These are phyloP conservation scores for Sporothrix brunneoviolacea DNA, from an alignment of 2,329 filamentous ascomycete genomes.

Conservation along the genomic window DNA sequence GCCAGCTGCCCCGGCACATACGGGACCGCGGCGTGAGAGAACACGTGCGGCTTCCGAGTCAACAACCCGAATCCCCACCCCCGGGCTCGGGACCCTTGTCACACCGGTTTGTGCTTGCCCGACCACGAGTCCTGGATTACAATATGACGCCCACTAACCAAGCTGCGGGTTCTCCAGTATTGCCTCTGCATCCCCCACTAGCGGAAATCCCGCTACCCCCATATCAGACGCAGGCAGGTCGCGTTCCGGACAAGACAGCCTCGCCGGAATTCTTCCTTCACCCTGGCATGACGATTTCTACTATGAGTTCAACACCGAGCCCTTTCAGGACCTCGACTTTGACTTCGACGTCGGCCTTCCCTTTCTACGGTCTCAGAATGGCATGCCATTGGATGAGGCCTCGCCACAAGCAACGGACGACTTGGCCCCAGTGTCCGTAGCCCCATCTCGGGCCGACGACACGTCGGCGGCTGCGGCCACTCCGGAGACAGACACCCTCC, in stretches of 20 bases:
- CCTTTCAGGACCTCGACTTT: not conserved
- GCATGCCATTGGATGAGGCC: too few relatives aligned
- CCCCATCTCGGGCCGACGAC: not conserved
- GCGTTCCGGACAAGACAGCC: not conserved
- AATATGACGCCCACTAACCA: too few relatives aligned
- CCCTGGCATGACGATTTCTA: conserved; percentile 7
- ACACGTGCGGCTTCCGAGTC: not conserved
- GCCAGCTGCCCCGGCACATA: not conserved
- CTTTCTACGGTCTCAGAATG: too few relatives aligned
- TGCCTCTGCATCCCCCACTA: not conserved
- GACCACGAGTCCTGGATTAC: too few relatives aligned
- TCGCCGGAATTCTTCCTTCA: not conserved
- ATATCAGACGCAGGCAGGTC: not conserved
- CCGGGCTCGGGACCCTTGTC: too few relatives aligned
- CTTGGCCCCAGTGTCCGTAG: not conserved
- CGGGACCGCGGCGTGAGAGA: not conserved
- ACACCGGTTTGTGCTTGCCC: too few relatives aligned
- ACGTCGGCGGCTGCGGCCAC: not conserved
- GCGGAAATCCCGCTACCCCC: not conserved
- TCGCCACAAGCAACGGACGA: not conserved
- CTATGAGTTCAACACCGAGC: conserved; percentile 4
- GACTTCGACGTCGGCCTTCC: not conserved
- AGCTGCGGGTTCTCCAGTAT: too few relatives aligned
- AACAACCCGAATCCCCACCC: not conserved
- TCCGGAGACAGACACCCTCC: not conserved